Evolutionary conservation across 73 alveolate genomes (phyloP).

Genomic region (Blepharisma stoltei): DNA sequence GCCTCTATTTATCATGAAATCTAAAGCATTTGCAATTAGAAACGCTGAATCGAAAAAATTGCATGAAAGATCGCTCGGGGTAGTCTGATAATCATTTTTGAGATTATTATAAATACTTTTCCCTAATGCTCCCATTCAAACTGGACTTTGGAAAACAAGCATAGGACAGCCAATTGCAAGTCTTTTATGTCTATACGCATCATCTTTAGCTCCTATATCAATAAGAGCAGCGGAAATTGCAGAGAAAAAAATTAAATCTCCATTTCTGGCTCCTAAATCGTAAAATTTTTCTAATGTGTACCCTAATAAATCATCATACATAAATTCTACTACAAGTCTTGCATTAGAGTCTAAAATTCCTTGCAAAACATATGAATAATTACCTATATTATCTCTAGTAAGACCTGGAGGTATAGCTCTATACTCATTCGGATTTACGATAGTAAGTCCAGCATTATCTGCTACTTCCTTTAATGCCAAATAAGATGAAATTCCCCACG

Average conservation of each 20-base stretch:
- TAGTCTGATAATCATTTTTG: background rate
- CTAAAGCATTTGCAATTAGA: background rate
- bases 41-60: background rate
- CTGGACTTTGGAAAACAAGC: background rate
- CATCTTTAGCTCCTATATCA: no score
- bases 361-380: no score
- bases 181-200: background rate
- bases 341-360: no score
- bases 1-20: background rate
- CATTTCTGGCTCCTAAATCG: slow-evolving; percentile 6
- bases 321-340: no score
- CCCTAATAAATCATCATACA: no score
- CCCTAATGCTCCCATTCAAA: background rate
- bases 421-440: no score
- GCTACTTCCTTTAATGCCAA: no score
- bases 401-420: no score
- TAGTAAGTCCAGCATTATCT: no score
- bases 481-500: no score
- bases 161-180: background rate
- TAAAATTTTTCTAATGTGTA: background rate
- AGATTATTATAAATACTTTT: background rate
- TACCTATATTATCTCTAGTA: no score
- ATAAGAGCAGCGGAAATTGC: background rate
- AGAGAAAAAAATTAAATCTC: background rate
- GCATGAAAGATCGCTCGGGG: background rate